A percentile compares a stretch with the other conserved stretches of the same genome.
These are phyloP conservation scores for Aspergillus campestris DNA, from an alignment of 495 filamentous ascomycete genomes.

Conservation along the genomic window DNA sequence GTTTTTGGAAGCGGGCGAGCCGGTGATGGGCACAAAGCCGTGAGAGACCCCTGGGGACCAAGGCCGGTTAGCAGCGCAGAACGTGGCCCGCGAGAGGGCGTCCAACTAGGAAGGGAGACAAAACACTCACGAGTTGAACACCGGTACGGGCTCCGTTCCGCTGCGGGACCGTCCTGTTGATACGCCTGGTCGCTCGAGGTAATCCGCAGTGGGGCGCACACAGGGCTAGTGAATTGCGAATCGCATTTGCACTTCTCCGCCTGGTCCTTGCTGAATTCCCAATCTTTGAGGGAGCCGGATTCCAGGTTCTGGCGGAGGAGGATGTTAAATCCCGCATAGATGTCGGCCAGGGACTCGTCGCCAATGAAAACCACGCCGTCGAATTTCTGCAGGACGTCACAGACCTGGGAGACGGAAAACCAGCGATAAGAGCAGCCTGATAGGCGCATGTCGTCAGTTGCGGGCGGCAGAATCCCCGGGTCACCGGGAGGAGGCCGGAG, in stretches of 20 bases:
- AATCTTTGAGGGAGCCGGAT: slow-evolving; percentile 34
- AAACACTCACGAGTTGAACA: slow-evolving; percentile 16
- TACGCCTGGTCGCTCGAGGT: slow-evolving; percentile 25
- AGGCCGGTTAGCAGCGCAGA: slow-evolving; percentile 1
- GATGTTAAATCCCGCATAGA: slow-evolving; percentile 43
- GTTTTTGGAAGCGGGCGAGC: slow-evolving; percentile 22
- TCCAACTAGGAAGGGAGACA: background rate
- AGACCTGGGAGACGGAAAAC: slow-evolving; percentile 37
- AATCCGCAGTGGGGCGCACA: slow-evolving; percentile 27
- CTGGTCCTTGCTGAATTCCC: slow-evolving; percentile 27
- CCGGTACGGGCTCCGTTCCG: slow-evolving; percentile 9
- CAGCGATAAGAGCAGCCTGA: slow-evolving; percentile 39
- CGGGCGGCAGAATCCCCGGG: background rate
- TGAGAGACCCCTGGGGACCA: slow-evolving; percentile 28
- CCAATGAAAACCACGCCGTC: slow-evolving; percentile 39
- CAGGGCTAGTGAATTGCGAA: slow-evolving; percentile 29
- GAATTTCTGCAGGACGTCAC: slow-evolving; percentile 42
- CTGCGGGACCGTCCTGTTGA: slow-evolving; percentile 7
- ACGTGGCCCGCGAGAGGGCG: background rate
- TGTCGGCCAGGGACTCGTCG: slow-evolving; percentile 32
- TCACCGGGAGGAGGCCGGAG: too few species aligned
- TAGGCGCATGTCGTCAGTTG: slow-evolving; percentile 1
- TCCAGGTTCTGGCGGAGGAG: slow-evolving; percentile 37
- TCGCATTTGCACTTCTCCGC: slow-evolving; percentile 30
- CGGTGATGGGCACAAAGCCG: slow-evolving; percentile 26